Conservation (phyloP, 1,284 basidiomycete genomes). For the Cryptococcus floricola region DNA sequence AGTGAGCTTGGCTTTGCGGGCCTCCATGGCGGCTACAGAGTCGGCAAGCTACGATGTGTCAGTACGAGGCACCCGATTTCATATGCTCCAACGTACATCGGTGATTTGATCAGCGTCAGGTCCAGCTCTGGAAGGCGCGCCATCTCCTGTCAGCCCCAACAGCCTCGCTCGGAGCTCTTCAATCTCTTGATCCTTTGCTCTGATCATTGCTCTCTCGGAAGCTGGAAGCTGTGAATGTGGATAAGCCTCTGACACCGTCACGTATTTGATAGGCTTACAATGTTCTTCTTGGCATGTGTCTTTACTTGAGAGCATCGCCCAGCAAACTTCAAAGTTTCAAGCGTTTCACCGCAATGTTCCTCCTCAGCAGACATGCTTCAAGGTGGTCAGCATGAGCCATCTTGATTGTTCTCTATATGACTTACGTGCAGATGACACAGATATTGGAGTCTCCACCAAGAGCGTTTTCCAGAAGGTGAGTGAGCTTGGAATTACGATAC, state of each 20-base stretch:
- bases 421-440: slow-evolving; percentile 56
- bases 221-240: slow-evolving; percentile 31
- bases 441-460: slow-evolving; percentile 57
- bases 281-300: slow-evolving; percentile 56
- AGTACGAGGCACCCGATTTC: not conserved
- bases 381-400: not conserved
- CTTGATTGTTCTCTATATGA: not conserved
- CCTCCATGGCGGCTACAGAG: slow-evolving; percentile 42
- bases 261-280: slow-evolving; percentile 34
- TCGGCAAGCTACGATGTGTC: slow-evolving; percentile 32
- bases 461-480: slow-evolving; percentile 56
- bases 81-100: slow-evolving; percentile 17
- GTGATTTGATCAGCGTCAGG: slow-evolving; percentile 16
- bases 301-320: slow-evolving; percentile 56
- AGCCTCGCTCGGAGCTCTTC: slow-evolving; percentile 45
- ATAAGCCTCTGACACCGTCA: not conserved
- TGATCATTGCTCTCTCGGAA: slow-evolving; percentile 48
- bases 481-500: slow-evolving; percentile 57
- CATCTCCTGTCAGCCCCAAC: slow-evolving; percentile 17
- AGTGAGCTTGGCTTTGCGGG: slow-evolving; percentile 36
- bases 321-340: slow-evolving; percentile 58
- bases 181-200: slow-evolving; percentile 51
- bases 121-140: not conserved
- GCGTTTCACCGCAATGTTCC: slow-evolving; percentile 54
- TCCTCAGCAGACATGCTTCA: slow-evolving; percentile 44